A percentile compares a stretch with the other conserved stretches of the same genome.
phyloP scores from a whole-genome alignment of 73 alveolate species.

The Symbiodinium pilosum region DNA sequence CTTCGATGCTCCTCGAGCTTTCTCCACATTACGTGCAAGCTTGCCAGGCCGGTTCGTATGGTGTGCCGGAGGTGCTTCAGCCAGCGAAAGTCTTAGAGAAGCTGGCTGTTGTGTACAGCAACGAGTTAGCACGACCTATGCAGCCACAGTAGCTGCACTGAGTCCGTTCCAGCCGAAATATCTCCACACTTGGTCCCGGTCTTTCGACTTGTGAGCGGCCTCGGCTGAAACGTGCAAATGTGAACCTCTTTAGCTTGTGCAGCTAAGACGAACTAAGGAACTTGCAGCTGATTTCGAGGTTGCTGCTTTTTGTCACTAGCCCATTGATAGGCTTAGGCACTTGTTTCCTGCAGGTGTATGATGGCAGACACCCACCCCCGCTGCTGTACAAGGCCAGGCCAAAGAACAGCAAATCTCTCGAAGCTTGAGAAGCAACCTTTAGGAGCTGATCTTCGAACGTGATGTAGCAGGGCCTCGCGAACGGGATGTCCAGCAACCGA shows the following conservation, averaged over 20 bases:
- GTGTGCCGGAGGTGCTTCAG: too few relatives aligned
- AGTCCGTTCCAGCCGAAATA: conserved; percentile 4
- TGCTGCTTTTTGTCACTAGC: not conserved
- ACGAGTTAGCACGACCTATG: too few relatives aligned
- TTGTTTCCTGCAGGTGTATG: not conserved
- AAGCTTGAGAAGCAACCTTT: not conserved
- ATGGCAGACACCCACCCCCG: conserved; percentile 55
- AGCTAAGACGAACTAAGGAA: too few relatives aligned
- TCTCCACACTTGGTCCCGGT: conserved; percentile 30
- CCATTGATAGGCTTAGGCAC: not conserved
- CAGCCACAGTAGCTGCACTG: not conserved
- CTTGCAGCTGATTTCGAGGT: conserved; percentile 79
- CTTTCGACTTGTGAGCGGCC: conserved; percentile 5
- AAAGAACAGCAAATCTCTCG: not conserved
- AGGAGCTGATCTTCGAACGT: conserved; percentile 31
- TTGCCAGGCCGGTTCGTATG: too few relatives aligned
- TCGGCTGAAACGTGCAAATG: not conserved
- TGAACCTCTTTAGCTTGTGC: too few relatives aligned
- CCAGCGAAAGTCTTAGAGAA: too few relatives aligned
- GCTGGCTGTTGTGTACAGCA: too few relatives aligned
- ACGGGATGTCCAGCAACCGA: conserved; percentile 28
- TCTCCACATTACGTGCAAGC: too few relatives aligned
- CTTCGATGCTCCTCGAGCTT: too few relatives aligned
- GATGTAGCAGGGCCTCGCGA: conserved; percentile 19
- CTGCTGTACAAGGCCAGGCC: conserved; percentile 42